These are phyloP conservation scores for Cryptosporidium sp. DNA, from an alignment of 169 alveolate genomes.

Conservation along the genomic window DNA sequence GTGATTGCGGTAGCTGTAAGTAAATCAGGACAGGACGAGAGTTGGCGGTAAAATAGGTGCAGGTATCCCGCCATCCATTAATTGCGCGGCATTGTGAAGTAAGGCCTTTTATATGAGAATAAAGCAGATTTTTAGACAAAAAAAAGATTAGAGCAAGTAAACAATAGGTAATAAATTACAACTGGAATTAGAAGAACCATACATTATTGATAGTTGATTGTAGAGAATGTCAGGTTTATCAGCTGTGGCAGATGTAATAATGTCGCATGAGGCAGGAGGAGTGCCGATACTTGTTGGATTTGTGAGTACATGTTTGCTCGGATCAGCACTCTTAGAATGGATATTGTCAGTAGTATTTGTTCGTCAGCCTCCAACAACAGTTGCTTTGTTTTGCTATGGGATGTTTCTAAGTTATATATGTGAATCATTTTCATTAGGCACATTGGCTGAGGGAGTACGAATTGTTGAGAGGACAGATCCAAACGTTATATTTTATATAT, in stretches of 20 bases:
- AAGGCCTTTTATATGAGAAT: background rate
- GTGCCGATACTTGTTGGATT: conserved; percentile 74
- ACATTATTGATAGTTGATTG: background rate
- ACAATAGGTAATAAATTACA: background rate
- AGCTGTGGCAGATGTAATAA: conserved; percentile 11
- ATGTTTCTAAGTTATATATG: conserved; percentile 74
- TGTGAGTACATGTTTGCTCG: conserved; percentile 71
- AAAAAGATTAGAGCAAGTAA: conserved; percentile 20
- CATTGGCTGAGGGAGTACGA: conserved; percentile 76
- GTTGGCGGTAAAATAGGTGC: background rate
- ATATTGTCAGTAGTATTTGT: conserved; percentile 69
- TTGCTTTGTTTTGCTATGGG: conserved; percentile 66
- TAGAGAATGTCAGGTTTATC: conserved; percentile 12
- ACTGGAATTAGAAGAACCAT: background rate
- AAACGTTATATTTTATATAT: conserved; percentile 60
- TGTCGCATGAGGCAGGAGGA: conserved; percentile 60
- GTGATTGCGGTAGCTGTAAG: background rate
- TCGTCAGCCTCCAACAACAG: conserved; percentile 75
- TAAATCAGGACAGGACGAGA: conserved; percentile 26
- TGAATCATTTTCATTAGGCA: conserved; percentile 70
- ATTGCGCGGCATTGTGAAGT: conserved; percentile 25
- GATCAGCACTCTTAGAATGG: conserved; percentile 74
- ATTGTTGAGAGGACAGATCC: conserved; percentile 76
- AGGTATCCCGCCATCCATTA: conserved; percentile 36
- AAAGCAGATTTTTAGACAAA: background rate